phyloP scores from a whole-genome alignment of 2,329 filamentous ascomycete genomes.

The Didymella sp. region DNA sequence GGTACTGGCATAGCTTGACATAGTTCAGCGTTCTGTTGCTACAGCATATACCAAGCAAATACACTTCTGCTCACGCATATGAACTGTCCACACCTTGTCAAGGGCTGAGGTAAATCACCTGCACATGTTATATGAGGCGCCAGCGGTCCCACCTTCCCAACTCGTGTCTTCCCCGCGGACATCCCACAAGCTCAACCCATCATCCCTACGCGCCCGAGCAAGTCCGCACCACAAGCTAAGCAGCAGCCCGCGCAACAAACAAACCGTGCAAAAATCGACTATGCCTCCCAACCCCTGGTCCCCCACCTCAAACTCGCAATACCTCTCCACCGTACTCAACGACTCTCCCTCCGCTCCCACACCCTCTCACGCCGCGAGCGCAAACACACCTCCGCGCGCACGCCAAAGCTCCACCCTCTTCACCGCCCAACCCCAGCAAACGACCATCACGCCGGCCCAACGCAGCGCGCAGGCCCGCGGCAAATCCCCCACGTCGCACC shows the following conservation, averaged over 20 bases:
- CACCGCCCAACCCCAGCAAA: background rate
- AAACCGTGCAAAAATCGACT: background rate
- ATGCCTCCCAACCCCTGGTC: background rate
- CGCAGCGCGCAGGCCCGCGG: constrained; percentile 40
- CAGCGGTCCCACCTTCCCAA: constrained; percentile 31
- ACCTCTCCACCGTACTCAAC: constrained; percentile 22
- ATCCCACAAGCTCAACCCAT: constrained; percentile 12
- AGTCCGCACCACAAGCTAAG: constrained; percentile 10
- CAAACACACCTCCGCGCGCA: constrained; percentile 1
- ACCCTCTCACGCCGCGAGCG: background rate
- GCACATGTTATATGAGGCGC: background rate
- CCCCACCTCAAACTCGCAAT: constrained; percentile 6
- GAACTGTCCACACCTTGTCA: background rate
- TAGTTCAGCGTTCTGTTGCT: constrained; percentile 16
- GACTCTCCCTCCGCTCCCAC: background rate
- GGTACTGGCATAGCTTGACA: constrained; percentile 14
- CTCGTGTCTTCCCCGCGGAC: constrained; percentile 29
- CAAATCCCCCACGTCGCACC: constrained; percentile 16
- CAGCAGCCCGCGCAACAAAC: background rate
- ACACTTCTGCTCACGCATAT: constrained; percentile 3
- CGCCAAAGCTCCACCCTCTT: background rate
- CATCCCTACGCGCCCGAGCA: background rate
- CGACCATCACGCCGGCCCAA: constrained; percentile 30
- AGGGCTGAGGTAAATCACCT: background rate
- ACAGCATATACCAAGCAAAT: constrained; percentile 14